phyloP scores from a whole-genome alignment of 805 yeast genomes.

The Myxozyma mucilagina region DNA sequence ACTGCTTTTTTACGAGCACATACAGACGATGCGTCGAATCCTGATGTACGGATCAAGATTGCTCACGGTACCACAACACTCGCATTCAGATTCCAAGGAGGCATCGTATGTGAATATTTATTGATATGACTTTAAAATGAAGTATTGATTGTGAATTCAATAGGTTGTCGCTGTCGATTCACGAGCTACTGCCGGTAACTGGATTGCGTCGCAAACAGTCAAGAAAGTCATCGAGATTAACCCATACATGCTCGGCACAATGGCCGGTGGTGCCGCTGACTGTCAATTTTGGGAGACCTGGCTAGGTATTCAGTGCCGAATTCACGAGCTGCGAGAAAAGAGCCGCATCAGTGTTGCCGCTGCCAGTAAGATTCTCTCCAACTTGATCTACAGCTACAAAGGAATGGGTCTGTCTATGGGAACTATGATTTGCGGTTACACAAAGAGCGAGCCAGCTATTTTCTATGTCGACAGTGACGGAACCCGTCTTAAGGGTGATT shows the following conservation, averaged over 20 bases:
- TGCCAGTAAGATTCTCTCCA: slow-evolving; percentile 89
- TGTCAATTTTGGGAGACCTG: slow-evolving; percentile 99
- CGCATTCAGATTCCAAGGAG: slow-evolving; percentile 94
- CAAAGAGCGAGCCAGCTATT: slow-evolving; percentile 90
- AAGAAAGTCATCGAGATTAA: slow-evolving; percentile 96
- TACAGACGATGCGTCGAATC: slow-evolving; percentile 90
- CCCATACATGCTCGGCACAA: slow-evolving; percentile 90
- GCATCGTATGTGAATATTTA: slow-evolving; percentile 51
- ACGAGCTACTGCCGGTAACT: slow-evolving; percentile 95
- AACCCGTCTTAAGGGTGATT: slow-evolving; percentile 87
- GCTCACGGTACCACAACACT: slow-evolving; percentile 99
- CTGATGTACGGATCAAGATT: slow-evolving; percentile 91
- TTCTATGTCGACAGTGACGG: slow-evolving; percentile 98
- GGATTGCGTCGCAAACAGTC: slow-evolving; percentile 98
- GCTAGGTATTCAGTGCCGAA: slow-evolving; percentile 94
- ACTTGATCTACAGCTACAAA: slow-evolving; percentile 87
- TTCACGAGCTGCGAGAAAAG: slow-evolving; percentile 91
- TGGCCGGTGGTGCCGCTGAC: slow-evolving; percentile 99
- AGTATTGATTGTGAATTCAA: not conserved
- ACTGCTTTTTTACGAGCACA: slow-evolving; percentile 95
- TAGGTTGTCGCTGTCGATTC: slow-evolving; percentile 88
- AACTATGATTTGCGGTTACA: slow-evolving; percentile 97
- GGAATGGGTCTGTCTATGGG: slow-evolving; percentile 99
- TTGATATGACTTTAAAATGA: not conserved
- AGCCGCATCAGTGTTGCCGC: slow-evolving; percentile 95